Conservation (phyloP, 2,329 filamentous ascomycete genomes). For the Colletotrichum sp. region DNA sequence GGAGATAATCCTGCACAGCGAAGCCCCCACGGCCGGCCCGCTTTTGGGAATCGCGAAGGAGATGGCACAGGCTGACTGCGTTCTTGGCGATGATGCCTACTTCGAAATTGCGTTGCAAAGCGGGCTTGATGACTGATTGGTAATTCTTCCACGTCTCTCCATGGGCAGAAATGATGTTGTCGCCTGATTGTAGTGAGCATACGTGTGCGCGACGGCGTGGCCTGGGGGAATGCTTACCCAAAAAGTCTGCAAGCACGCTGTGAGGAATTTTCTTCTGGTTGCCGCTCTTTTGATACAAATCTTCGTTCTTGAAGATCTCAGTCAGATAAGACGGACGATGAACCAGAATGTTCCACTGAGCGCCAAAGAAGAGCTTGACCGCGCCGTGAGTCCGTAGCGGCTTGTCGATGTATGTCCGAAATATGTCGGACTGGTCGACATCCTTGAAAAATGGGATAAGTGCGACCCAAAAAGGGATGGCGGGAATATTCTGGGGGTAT, state of each 20-base stretch:
- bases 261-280: slow-evolving; percentile 45
- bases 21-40: slow-evolving; percentile 25
- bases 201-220: not conserved
- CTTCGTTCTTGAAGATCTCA: slow-evolving; percentile 39
- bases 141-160: slow-evolving; percentile 40
- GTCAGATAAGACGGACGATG: slow-evolving; percentile 46
- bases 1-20: slow-evolving; percentile 34
- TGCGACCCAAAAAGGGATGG: slow-evolving; percentile 48
- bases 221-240: slow-evolving; percentile 12
- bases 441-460: slow-evolving; percentile 45
- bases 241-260: slow-evolving; percentile 38
- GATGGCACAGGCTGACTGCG: slow-evolving; percentile 25
- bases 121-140: slow-evolving; percentile 38
- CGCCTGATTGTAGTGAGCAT: slow-evolving; percentile 26
- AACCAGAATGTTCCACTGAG: slow-evolving; percentile 53
- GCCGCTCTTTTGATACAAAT: slow-evolving; percentile 40
- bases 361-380: slow-evolving; percentile 53
- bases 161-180: slow-evolving; percentile 44
- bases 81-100: slow-evolving; percentile 26
- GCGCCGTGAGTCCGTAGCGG: slow-evolving; percentile 45
- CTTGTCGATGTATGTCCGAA: slow-evolving; percentile 39
- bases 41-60: slow-evolving; percentile 33
- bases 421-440: slow-evolving; percentile 47
- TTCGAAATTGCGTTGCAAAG: slow-evolving; percentile 32
- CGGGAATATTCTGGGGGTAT: slow-evolving; percentile 41